Conservation (phyloP, 106 monocot genomes). For the Amphibolis antarctica region DNA sequence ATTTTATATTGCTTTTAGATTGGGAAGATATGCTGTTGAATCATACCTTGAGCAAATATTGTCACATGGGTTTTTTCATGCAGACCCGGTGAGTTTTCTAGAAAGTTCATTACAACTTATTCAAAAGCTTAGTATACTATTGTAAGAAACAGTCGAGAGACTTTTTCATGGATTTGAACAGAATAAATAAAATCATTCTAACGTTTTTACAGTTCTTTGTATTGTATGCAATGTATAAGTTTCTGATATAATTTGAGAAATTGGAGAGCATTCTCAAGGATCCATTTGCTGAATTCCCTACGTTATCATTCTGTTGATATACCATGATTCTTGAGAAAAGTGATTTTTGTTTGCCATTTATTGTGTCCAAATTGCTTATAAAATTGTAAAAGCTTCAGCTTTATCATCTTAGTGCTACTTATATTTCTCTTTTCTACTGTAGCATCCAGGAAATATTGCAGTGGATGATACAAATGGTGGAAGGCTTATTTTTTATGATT, state of each 20-base stretch:
- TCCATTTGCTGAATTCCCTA: too few relatives aligned
- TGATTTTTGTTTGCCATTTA: not conserved
- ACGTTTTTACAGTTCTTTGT: too few relatives aligned
- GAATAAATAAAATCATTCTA: too few relatives aligned
- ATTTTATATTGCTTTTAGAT: slow-evolving; percentile 24
- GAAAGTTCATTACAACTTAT: not conserved
- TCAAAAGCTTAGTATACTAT: not conserved
- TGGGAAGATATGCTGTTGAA: slow-evolving; percentile 95
- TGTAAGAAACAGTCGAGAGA: too few relatives aligned
- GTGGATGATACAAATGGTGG: slow-evolving; percentile 98
- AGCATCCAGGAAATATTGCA: slow-evolving; percentile 99
- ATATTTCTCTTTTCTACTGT: slow-evolving; percentile 14
- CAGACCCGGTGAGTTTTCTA: slow-evolving; percentile 67
- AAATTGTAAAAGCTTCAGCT: not conserved
- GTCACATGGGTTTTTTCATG: slow-evolving; percentile 99
- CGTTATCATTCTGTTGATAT: too few relatives aligned
- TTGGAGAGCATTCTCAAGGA: too few relatives aligned
- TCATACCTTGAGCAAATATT: slow-evolving; percentile 97
- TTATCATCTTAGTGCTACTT: not conserved
- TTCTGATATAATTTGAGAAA: too few relatives aligned
- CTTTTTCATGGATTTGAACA: too few relatives aligned
- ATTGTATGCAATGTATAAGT: too few relatives aligned
- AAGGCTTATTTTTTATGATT: slow-evolving; percentile 97
- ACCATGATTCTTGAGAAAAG: too few relatives aligned
- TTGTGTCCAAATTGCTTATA: not conserved